These are phyloP conservation scores for Jackrogersella minutella DNA, from an alignment of 495 filamentous ascomycete species.

Conservation along the genomic window DNA sequence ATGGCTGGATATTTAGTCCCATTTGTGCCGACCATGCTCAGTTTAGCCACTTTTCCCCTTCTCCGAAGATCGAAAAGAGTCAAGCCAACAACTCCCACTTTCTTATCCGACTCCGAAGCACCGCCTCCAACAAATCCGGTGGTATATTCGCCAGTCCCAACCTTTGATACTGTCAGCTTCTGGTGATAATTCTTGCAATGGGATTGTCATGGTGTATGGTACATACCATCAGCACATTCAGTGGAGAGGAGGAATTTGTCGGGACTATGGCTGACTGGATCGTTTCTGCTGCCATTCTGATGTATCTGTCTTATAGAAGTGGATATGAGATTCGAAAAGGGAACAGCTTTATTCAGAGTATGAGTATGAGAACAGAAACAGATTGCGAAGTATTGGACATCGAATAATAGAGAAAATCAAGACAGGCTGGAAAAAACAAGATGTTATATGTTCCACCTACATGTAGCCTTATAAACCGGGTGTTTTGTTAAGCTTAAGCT, in stretches of 20 bases:
- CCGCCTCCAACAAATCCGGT: constrained; percentile 85
- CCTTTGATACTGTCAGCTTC: constrained; percentile 53
- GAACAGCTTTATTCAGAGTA: too few relatives aligned
- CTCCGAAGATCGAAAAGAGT: constrained; percentile 89
- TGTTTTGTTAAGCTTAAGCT: constrained; percentile 22
- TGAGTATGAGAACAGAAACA: too few relatives aligned
- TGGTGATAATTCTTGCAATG: constrained; percentile 11
- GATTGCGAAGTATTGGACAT: neutral
- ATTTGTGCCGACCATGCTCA: constrained; percentile 90
- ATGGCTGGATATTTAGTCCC: constrained; percentile 91
- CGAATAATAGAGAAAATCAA: neutral
- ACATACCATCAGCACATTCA: constrained; percentile 86
- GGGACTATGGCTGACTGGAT: constrained; percentile 32
- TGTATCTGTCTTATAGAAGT: neutral
- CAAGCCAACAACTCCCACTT: constrained; percentile 89
- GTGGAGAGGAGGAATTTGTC: constrained; percentile 53
- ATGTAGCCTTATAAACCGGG: constrained; percentile 4
- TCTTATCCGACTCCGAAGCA: constrained; percentile 85
- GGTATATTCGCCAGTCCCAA: constrained; percentile 95
- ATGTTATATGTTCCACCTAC: neutral
- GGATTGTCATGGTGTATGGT: neutral
- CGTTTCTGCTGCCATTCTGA: constrained; percentile 30
- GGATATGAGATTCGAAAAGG: neutral
- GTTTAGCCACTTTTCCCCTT: constrained; percentile 83
- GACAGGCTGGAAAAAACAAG: neutral